These are phyloP conservation scores for Kodamaea ohmeri DNA, from an alignment of 1,139 yeast genomes.

Conservation along the genomic window DNA sequence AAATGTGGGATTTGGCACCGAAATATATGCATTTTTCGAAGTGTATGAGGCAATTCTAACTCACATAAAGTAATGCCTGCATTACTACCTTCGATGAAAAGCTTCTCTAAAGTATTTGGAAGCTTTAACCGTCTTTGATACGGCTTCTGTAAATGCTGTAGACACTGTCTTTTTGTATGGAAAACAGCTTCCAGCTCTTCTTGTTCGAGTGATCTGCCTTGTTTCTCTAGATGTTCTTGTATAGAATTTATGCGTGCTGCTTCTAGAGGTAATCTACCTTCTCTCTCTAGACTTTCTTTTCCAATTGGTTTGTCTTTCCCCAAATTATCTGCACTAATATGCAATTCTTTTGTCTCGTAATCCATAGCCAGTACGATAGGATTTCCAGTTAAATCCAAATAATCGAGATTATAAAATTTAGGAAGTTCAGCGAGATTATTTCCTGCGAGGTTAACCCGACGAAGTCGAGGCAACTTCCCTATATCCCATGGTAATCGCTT, in stretches of 20 bases:
- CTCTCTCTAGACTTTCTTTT: too few species aligned
- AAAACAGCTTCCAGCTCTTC: too few species aligned
- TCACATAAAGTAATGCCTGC: background rate
- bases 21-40: background rate
- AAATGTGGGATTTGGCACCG: background rate
- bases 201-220: too few species aligned
- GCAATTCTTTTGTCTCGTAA: background rate
- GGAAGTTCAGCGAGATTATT: background rate
- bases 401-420: background rate
- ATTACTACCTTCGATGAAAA: background rate
- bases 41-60: background rate
- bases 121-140: too few species aligned
- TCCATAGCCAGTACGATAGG: background rate
- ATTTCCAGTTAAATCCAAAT: constrained; percentile 1
- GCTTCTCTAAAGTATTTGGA: background rate
- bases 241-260: too few species aligned
- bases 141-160: too few species aligned
- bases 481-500: background rate
- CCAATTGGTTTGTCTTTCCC: too few species aligned
- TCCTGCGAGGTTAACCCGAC: background rate
- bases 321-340: background rate
- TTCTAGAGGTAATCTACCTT: too few species aligned
- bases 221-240: too few species aligned
- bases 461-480: background rate
- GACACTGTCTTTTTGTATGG: too few species aligned